Percentiles rank a stretch among this genome's conserved stretches.
These are phyloP conservation scores for Nicotiana tabacum DNA, from an alignment of 257 asterid genomes.

Conservation along the genomic window DNA sequence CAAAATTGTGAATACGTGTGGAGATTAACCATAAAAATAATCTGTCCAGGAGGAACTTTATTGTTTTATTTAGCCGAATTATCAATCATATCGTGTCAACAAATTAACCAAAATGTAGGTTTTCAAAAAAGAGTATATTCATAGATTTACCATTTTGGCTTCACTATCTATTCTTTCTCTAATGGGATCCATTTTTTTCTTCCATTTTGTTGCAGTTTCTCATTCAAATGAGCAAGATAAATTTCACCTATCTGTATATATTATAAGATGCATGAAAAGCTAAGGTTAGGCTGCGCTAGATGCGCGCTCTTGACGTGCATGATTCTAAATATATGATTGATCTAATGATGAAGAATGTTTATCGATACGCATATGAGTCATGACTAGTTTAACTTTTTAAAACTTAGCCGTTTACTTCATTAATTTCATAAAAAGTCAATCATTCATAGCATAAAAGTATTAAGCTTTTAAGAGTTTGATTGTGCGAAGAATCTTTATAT, in stretches of 20 bases:
- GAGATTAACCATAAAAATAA: background rate
- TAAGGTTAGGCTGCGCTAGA: background rate
- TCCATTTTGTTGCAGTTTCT: background rate
- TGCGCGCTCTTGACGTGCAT: background rate
- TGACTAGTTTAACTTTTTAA: background rate
- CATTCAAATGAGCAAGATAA: background rate
- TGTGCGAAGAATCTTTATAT: too few relatives aligned
- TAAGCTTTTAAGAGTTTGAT: background rate
- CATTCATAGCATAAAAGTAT: background rate
- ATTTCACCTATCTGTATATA: background rate
- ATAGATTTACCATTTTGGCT: background rate
- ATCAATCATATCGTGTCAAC: background rate
- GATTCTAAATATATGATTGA: conserved; percentile 1
- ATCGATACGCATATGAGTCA: background rate
- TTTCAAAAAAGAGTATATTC: background rate
- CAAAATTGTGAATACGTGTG: background rate
- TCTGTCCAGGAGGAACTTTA: background rate
- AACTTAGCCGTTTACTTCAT: background rate
- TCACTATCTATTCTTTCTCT: background rate
- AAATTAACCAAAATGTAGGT: background rate
- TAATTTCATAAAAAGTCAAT: background rate
- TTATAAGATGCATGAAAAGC: background rate
- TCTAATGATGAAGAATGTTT: background rate
- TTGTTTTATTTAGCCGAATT: background rate
- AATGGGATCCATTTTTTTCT: background rate